A percentile compares a stretch with the other conserved stretches of the same genome.
These are phyloP conservation scores for Andrographis paniculata DNA, from an alignment of 305 asterid species.

Conservation along the genomic window DNA sequence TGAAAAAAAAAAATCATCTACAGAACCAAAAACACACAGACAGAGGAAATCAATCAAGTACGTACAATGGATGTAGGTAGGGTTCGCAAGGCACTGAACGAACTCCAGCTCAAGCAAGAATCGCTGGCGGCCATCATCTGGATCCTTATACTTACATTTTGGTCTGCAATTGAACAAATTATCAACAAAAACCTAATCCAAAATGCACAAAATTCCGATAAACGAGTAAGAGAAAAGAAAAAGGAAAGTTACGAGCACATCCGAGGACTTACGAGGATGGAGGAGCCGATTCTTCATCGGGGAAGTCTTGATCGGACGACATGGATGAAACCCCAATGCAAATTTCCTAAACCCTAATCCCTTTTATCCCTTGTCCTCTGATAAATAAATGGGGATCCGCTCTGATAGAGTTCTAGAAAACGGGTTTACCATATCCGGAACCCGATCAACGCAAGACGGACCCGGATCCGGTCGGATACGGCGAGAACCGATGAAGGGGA, in stretches of 20 bases:
- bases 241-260: neutral
- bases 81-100: conserved; percentile 78
- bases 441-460: no score
- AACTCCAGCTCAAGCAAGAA: conserved; percentile 85
- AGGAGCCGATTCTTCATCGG: conserved; percentile 19
- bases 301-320: conserved; percentile 31
- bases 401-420: no score
- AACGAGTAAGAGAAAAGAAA: neutral
- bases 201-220: neutral
- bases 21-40: no score
- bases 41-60: neutral
- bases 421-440: no score
- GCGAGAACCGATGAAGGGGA: no score
- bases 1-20: neutral
- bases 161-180: conserved; percentile 24
- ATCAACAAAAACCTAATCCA: neutral
- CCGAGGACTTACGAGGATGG: conserved; percentile 24
- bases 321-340: conserved; percentile 15
- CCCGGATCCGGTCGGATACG: no score
- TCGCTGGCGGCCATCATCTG: conserved; percentile 86
- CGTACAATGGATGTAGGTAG: conserved; percentile 80
- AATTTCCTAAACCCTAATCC: conserved; percentile 10
- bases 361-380: neutral
- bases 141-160: conserved; percentile 45
- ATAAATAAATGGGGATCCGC: no score